Evolutionary conservation across 1,284 basidiomycete species (phyloP).

Genomic region (Apiotrichum siamense): DNA sequence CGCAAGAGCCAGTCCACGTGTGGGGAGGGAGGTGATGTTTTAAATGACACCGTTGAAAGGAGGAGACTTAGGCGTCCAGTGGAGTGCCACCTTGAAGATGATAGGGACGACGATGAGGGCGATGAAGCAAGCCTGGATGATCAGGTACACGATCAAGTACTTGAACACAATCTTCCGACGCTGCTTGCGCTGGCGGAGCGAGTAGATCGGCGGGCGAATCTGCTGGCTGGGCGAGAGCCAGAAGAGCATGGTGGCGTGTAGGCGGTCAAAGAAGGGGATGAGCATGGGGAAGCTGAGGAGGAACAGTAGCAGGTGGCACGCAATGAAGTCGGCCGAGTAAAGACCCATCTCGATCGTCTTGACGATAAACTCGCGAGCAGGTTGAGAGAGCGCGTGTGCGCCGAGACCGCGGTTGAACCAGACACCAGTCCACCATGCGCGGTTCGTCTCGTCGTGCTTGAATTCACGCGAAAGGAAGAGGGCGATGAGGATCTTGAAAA

Average conservation of each 20-base stretch:
- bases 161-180: conserved; percentile 71
- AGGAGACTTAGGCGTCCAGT: conserved; percentile 54
- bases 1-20: too few relatives aligned
- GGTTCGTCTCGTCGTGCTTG: conserved; percentile 95
- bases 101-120: conserved; percentile 55
- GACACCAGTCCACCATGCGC: conserved; percentile 92
- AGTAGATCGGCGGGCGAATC: conserved; percentile 89
- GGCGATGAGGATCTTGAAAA: conserved; percentile 86
- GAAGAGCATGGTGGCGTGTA: conserved; percentile 80
- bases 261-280: conserved; percentile 76
- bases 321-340: conserved; percentile 73
- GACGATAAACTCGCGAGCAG: conserved; percentile 88
- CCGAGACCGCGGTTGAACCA: conserved; percentile 93
- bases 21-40: not conserved
- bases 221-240: conserved; percentile 65
- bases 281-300: conserved; percentile 72
- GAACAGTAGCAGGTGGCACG: conserved; percentile 57
- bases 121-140: conserved; percentile 67
- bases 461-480: conserved; percentile 91
- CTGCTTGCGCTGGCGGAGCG: conserved; percentile 76
- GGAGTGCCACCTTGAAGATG: conserved; percentile 56
- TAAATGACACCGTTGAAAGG: conserved; percentile 42
- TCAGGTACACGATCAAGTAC: conserved; percentile 70
- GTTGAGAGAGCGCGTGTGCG: conserved; percentile 79
- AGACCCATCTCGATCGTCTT: conserved; percentile 95